Evolutionary conservation across 2,329 filamentous ascomycete species (phyloP).

Genomic region (Hirsutella thompsonii): DNA sequence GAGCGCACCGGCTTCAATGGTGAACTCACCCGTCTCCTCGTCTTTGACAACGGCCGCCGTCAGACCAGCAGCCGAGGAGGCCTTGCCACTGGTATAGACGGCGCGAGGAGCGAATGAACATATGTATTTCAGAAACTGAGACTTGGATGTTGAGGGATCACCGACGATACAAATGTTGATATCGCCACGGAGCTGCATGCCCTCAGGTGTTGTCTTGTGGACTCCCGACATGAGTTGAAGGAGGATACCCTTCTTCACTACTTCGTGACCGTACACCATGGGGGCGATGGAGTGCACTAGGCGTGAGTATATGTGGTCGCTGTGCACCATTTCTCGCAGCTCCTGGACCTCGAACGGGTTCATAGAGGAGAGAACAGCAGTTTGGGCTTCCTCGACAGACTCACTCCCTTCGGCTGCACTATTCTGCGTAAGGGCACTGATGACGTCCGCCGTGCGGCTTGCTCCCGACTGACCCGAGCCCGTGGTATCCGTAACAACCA

Average conservation of each 20-base stretch:
- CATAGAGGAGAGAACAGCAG: conserved; percentile 75
- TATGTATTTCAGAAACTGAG: conserved; percentile 95
- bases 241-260: conserved; percentile 93
- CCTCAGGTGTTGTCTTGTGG: conserved; percentile 80
- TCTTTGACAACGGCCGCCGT: conserved; percentile 96
- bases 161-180: conserved; percentile 99
- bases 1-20: conserved; percentile 92
- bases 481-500: conserved; percentile 82
- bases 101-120: conserved; percentile 93
- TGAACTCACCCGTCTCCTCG: conserved; percentile 96
- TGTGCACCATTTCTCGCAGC: conserved; percentile 84
- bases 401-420: conserved; percentile 53
- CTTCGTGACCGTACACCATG: conserved; percentile 93
- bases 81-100: conserved; percentile 96
- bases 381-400: conserved; percentile 74
- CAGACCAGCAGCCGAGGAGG: conserved; percentile 91
- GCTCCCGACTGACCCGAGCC: conserved; percentile 64
- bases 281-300: conserved; percentile 89
- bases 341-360: conserved; percentile 83
- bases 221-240: conserved; percentile 95
- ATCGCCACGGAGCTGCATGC: conserved; percentile 90
- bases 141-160: conserved; percentile 93
- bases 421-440: conserved; percentile 59
- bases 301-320: conserved; percentile 85
- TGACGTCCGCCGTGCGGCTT: conserved; percentile 57